These are phyloP conservation scores for Ophioceras dolichostomum DNA, from an alignment of 2,329 filamentous ascomycete genomes.

Conservation along the genomic window DNA sequence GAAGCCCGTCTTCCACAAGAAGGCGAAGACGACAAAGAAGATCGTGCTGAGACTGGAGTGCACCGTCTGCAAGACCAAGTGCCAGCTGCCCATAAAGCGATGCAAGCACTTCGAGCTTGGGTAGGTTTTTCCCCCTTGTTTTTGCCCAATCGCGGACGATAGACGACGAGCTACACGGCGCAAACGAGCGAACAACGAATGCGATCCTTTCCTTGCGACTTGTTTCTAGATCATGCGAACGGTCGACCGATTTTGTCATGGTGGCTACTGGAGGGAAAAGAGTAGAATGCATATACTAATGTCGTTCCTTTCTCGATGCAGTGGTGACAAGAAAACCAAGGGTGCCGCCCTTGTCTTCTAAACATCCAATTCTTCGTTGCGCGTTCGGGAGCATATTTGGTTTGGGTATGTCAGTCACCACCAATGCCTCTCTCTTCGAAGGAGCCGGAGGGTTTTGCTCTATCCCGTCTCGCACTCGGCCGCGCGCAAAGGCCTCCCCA, in stretches of 20 bases:
- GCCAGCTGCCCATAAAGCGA: slow-evolving; percentile 94
- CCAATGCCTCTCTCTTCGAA: neutral
- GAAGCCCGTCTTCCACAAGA: slow-evolving; percentile 99
- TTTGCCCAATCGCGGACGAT: slow-evolving; percentile 1
- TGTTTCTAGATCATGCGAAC: too few relatives aligned
- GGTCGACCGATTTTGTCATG: too few relatives aligned
- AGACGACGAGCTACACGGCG: too few relatives aligned
- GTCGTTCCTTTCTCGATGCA: slow-evolving; percentile 30
- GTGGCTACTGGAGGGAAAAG: too few relatives aligned
- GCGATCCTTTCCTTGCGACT: too few relatives aligned
- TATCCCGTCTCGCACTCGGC: neutral
- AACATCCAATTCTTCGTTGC: slow-evolving; percentile 23
- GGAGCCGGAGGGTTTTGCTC: neutral
- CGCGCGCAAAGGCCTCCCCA: neutral
- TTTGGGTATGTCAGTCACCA: slow-evolving; percentile 2
- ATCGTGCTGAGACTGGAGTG: slow-evolving; percentile 97
- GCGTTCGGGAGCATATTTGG: slow-evolving; percentile 3
- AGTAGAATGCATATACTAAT: too few relatives aligned
- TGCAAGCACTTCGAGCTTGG: slow-evolving; percentile 99
- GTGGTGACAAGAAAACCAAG: slow-evolving; percentile 99
- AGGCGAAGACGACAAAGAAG: slow-evolving; percentile 99
- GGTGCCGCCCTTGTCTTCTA: slow-evolving; percentile 99
- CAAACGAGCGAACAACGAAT: too few relatives aligned
- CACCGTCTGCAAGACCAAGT: slow-evolving; percentile 96
- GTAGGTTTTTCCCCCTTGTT: slow-evolving; percentile 56